Percentiles rank a stretch among this genome's conserved stretches.
Conservation (phyloP, 345 rosid genomes). For the Salix brachista region DNA sequence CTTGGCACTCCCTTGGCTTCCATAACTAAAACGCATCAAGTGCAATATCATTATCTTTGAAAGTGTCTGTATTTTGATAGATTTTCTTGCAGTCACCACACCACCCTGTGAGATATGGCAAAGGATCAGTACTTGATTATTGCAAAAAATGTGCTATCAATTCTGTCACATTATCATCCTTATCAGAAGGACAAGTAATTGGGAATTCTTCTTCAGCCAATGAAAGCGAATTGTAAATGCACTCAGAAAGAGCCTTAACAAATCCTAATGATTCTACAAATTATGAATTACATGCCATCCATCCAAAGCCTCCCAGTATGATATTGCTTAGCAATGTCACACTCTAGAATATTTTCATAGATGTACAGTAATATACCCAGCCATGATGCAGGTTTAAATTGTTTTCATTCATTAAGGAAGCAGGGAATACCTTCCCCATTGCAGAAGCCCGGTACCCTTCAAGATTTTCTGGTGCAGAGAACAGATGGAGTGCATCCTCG, state of each 20-base stretch:
- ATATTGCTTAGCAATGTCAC: neutral
- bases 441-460: constrained; percentile 81
- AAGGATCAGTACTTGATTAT: neutral
- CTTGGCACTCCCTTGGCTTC: constrained; percentile 89
- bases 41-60: constrained; percentile 91
- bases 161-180: neutral
- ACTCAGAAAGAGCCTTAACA: neutral
- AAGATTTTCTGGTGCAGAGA: constrained; percentile 70
- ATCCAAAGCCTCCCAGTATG: neutral
- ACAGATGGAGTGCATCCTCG: constrained; percentile 82
- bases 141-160: neutral
- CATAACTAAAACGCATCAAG: constrained; percentile 88
- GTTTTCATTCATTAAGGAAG: neutral
- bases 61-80: constrained; percentile 69
- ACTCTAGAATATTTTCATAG: neutral
- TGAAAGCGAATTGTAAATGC: no score
- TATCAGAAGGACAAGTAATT: neutral
- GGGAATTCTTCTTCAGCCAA: neutral
- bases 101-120: constrained; percentile 50
- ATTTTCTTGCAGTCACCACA: constrained; percentile 78
- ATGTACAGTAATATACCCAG: neutral
- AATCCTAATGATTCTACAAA: no score
- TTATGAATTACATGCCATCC: neutral
- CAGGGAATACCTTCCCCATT: constrained; percentile 69
- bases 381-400: neutral